A percentile compares a stretch with the other conserved stretches of the same genome.
Conservation (phyloP, 192 early-diverging fungal genomes). For the Coemansia asiatica region DNA sequence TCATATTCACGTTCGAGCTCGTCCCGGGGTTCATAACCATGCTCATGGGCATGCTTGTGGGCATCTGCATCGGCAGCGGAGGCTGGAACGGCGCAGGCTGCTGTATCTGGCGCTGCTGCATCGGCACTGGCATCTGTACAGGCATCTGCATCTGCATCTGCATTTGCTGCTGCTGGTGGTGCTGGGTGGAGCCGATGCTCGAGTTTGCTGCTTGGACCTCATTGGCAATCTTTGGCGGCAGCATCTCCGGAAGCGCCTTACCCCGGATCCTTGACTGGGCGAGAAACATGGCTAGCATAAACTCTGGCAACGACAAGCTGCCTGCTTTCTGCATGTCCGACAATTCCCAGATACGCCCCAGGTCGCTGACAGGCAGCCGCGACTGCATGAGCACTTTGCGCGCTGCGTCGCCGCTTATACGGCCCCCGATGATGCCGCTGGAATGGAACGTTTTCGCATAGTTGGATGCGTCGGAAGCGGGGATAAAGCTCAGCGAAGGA, state of each 20-base stretch:
- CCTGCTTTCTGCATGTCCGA: conserved; percentile 56
- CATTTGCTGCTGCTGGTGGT: neutral
- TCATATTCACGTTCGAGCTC: neutral
- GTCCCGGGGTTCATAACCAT: neutral
- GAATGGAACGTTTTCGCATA: conserved; percentile 33
- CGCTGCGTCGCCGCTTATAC: conserved; percentile 57
- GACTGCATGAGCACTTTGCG: conserved; percentile 60
- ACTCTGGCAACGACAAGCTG: conserved; percentile 62
- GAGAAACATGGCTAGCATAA: conserved; percentile 67
- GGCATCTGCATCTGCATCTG: conserved; percentile 6
- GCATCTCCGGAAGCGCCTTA: conserved; percentile 54
- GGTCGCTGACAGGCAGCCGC: conserved; percentile 54
- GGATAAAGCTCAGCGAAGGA: conserved; percentile 40
- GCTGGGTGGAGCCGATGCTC: neutral
- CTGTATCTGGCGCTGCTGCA: conserved; percentile 1
- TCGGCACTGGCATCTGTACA: conserved; percentile 6
- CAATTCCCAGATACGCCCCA: conserved; percentile 66
- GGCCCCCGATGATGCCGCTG: conserved; percentile 16
- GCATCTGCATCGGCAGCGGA: conserved; percentile 9
- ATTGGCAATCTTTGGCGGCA: conserved; percentile 56
- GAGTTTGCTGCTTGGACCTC: conserved; percentile 46
- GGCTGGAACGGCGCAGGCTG: conserved; percentile 5
- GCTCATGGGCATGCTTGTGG: neutral
- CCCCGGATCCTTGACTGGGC: conserved; percentile 60
- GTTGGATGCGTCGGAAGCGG: conserved; percentile 20